Percentiles rank a stretch among this genome's conserved stretches.
phyloP scores from a whole-genome alignment of 2,329 filamentous ascomycete genomes.

The Lasiodiplodia gonubiensis region DNA sequence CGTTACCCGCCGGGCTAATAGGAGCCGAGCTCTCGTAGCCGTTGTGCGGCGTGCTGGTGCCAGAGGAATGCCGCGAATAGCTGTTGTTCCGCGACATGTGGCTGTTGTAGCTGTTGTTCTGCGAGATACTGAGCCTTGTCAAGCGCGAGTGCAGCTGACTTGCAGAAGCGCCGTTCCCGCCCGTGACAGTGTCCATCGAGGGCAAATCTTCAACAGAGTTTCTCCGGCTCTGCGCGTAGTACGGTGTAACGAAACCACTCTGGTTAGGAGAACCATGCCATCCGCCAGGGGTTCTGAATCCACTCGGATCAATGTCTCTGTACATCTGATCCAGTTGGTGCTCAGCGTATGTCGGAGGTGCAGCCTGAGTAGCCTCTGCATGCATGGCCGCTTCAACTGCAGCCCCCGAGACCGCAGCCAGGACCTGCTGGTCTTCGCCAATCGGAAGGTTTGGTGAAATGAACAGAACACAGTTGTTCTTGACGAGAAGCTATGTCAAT shows the following conservation, averaged over 20 bases:
- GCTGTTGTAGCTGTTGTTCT: conserved; percentile 38
- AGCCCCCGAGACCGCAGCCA: conserved; percentile 35
- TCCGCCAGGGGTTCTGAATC: conserved; percentile 75
- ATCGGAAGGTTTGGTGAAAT: conserved; percentile 93
- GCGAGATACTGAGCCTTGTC: conserved; percentile 53
- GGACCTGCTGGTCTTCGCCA: conserved; percentile 73
- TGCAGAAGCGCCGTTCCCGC: conserved; percentile 56
- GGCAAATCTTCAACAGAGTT: conserved; percentile 83
- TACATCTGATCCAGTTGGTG: conserved; percentile 91
- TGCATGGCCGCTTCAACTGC: conserved; percentile 48
- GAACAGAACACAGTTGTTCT: conserved; percentile 88
- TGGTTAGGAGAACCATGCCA: conserved; percentile 26
- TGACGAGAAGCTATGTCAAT: conserved; percentile 72
- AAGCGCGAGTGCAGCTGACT: conserved; percentile 73
- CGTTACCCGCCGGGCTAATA: conserved; percentile 25
- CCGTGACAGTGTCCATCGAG: conserved; percentile 48
- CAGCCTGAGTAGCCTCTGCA: conserved; percentile 66
- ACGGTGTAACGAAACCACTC: conserved; percentile 73
- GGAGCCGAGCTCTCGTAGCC: conserved; percentile 21
- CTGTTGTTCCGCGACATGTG: conserved; percentile 15
- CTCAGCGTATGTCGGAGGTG: conserved; percentile 90
- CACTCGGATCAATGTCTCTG: conserved; percentile 79
- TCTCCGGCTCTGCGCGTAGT: conserved; percentile 71
- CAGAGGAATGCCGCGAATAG: conserved; percentile 39
- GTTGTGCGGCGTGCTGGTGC: conserved; percentile 43